Evolutionary conservation across 2,329 filamentous ascomycete genomes (phyloP), one percentile per base, ranked within the genome.

Genomic region (Raffaelea deltoideospora): DNA sequence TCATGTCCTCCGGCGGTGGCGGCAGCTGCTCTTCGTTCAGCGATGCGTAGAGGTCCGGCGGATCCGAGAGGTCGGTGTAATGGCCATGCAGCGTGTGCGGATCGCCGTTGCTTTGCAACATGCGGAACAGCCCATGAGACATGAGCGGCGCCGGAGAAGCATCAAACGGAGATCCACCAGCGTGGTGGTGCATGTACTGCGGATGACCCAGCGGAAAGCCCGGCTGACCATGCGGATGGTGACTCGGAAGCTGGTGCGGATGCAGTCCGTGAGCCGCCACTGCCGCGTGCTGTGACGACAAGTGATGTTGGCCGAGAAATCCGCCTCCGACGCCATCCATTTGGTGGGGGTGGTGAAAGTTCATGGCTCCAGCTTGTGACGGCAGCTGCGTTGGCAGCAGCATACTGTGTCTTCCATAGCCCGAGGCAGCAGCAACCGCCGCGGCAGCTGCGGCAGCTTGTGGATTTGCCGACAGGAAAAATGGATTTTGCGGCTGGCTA

Each of bases 1-100:
- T 79, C 79, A 87, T 84, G 53, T 88, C 82, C 49, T 84, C 78
- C 1, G 79, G 76, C 1, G 82, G 80, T 7, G 82, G 82, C 7
- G 77, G 71, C 1, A 76, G 65, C 43, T 81, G 79, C 50, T 84
- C 76, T 49, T 86, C 79, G 38, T 76, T 69, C 3, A 88, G 65
- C 5, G 79, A 79, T 1, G 77, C 78, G 47, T 83, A 85, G 40
- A 88, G 59, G 53, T 88, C 79, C 10, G 82, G 82, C 4, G 79
- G 79, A 44, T 83, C 79, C 9, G 78, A 79, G 34, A 82, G 62
- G 47, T 84, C 78, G 4, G 78, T 67, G 52, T 82, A 85, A 54
- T 83, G 79, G 3, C 73, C 67, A 35, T 77, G 76, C 27, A 79
- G 60, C 1, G 67, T 63, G 52, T 80, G 74, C 10, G 75, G 69